Conservation (phyloP, 2,329 filamentous ascomycete genomes). For the Fusarium denticulatum region DNA sequence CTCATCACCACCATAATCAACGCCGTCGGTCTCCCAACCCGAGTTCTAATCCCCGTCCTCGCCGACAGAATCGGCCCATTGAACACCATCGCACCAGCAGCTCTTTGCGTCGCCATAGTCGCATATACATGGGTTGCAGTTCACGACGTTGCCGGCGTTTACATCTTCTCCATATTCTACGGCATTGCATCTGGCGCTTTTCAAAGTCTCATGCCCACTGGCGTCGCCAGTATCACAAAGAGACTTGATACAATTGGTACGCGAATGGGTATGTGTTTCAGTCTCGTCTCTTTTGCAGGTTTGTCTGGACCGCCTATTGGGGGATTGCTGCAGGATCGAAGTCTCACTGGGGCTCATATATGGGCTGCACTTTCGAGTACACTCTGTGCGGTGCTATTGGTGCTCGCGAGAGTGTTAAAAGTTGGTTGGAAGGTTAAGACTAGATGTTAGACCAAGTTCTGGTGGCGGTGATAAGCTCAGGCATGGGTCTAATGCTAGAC, state of each 20-base stretch:
- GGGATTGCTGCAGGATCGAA: conserved; percentile 39
- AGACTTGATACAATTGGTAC: conserved; percentile 52
- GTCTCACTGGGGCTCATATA: conserved; percentile 44
- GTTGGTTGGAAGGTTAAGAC: conserved; percentile 31
- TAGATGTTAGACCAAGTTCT: conserved; percentile 20
- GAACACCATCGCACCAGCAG: conserved; percentile 47
- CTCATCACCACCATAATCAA: conserved; percentile 54
- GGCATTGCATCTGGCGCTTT: conserved; percentile 47
- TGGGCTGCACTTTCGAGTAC: conserved; percentile 49
- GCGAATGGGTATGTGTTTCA: conserved; percentile 55
- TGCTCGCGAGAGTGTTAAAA: conserved; percentile 23
- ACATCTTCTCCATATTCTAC: conserved; percentile 49
- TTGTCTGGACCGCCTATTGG: conserved; percentile 54
- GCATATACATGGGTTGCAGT: conserved; percentile 53
- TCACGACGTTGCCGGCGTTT: conserved; percentile 46
- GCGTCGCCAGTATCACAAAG: conserved; percentile 52
- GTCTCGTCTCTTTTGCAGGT: conserved; percentile 50
- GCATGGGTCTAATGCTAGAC: accelerated
- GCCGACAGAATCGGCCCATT: conserved; percentile 51
- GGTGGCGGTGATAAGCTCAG: accelerated
- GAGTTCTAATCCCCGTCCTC: conserved; percentile 50
- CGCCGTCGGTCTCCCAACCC: conserved; percentile 51
- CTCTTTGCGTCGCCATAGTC: conserved; percentile 46
- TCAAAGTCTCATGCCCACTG: conserved; percentile 54
- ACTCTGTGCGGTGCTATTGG: conserved; percentile 37